Percentiles rank a stretch among this genome's conserved stretches.
phyloP scores from a whole-genome alignment of 1,139 yeast genomes.

The Diutina pseudorugosa region DNA sequence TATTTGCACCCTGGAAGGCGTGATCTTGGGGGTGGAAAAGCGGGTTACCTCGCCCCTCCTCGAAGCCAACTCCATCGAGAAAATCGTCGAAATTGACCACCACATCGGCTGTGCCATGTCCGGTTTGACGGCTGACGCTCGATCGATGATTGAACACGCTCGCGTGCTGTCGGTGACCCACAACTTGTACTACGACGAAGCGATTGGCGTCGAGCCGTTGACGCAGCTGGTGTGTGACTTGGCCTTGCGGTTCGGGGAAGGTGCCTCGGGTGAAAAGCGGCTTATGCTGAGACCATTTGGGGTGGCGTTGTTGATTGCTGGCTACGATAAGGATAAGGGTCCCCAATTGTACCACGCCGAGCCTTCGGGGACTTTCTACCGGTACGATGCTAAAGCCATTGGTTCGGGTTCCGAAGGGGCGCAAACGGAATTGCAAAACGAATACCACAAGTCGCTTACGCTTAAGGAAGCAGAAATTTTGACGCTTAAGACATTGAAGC shows the following conservation, averaged over 20 bases:
- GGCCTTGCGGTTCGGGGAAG: conserved; percentile 96
- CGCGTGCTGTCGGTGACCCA: conserved; percentile 87
- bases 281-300: conserved; percentile 99
- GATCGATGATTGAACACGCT: conserved; percentile 98
- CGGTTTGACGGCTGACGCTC: conserved; percentile 96
- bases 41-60: conserved; percentile 87
- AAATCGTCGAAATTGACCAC: conserved; percentile 85
- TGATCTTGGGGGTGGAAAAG: conserved; percentile 91
- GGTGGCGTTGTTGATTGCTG: conserved; percentile 93
- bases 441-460: conserved; percentile 91
- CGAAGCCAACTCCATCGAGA: conserved; percentile 89
- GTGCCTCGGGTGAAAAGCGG: conserved; percentile 94
- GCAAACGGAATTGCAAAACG: conserved; percentile 93
- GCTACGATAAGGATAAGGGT: conserved; percentile 82
- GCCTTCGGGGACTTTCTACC: conserved; percentile 95
- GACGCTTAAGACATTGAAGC: conserved; percentile 82
- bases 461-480: conserved; percentile 86
- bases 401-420: conserved; percentile 99
- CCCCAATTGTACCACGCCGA: conserved; percentile 98
- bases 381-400: conserved; percentile 97
- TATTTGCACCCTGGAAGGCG: conserved; percentile 93
- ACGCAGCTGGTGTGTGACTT: conserved; percentile 96
- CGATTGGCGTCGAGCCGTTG: conserved; percentile 82
- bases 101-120: conserved; percentile 99
- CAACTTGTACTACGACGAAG: conserved; percentile 82